Evolutionary conservation across 2,329 filamentous ascomycete genomes (phyloP), one percentile per base, ranked within the genome.

Genomic region (Camptophora hylomeconis): DNA sequence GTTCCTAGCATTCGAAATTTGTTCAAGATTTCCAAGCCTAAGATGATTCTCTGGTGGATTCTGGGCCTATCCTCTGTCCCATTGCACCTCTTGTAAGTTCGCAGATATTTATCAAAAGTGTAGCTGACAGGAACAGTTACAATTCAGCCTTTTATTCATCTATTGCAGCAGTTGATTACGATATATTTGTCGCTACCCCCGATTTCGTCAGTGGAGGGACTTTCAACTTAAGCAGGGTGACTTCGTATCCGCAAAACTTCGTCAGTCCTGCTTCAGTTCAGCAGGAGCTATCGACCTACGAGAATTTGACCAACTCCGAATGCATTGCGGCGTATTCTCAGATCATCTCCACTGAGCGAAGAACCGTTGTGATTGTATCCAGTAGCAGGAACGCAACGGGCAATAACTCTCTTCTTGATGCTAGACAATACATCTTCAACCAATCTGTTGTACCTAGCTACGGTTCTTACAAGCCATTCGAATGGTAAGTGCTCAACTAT

Each of bases 1-100:
- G 34, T 49, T 2, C 39, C 40, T 2, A 52, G 44, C 23, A 17
- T 44, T 5, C 30, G 45, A 5, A 53, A 54, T 26, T 24, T 52
- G 5, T 13, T 19, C 3, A 32, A 23, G 8, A 36, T 49, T 18
- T 11, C 29, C 2, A 7, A 9, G 8, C 28, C 20, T 10, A 40
- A 33, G 18, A 16, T 24, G 4, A 13, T 46, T 10, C 10, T 47
- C 9, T 49, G 45, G 43, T 33, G 31, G 25, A 24, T 31, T 3
- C 28, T 49, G 9, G 42, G 21, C 7, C 13, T 45, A n/a, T 40
- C 33, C 16, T 44, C 43, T 2, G 17, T 46, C 4, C 45, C 45
- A 3, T 24, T 49, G 8, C 45, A 49, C 35, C 31, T 48, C 7
- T 26, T 49, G 43, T 42, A 30, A 30, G 36, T 38, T 14, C 17